Base-by-base conservation (phyloP, 208 protist genomes). In the Trypanosoma cruzi region DNA sequence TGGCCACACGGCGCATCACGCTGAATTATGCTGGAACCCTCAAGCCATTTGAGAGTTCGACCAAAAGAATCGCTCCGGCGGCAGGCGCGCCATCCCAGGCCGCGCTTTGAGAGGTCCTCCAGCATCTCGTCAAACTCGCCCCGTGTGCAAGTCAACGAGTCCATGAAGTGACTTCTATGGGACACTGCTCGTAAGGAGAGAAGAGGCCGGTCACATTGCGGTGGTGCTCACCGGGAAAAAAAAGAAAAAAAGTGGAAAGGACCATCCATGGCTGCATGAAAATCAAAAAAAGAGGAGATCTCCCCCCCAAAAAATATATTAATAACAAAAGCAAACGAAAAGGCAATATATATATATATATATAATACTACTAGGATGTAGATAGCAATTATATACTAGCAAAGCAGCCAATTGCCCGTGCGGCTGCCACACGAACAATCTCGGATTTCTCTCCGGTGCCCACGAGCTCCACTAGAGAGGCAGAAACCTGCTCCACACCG, bases 111-210 rank as follows among this genome's bases (percentile, higher is more conserved):
- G 32, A 79, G 32, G 2, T 14, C 13, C 18, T 31, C 44, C 26
- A 62, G 60, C 66, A 79, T 79, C 53, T 57, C 58, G 36, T 58
- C 53, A 70, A 79, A 79, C 44, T 72, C 73, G 29, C n/a, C 52
- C 11, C 59, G 57, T 22, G 73, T 79, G 60, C 73, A 79, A 13
- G 32, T 63, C 49, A 69, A 49, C 5, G 31, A 31, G 26, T 44
- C 34, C 70, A 69, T 75, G 34, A 40, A 29, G 2, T 7, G 24
- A 31, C 18, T 22, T 49, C 0, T n/a, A 54, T 22, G 13, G 18
- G n/a, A 20, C 0, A 5, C 31, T 56, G 31, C 20, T 18, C 5
- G 20, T 68, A 29, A 55, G 16, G 46, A 66, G 16, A 26, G 7
- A 28, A 28, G 28, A 66, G 36, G 28, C 1, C 22, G 24, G 28